Conservation (phyloP, 179 eudicot genomes). For the Camellia oleifera region DNA sequence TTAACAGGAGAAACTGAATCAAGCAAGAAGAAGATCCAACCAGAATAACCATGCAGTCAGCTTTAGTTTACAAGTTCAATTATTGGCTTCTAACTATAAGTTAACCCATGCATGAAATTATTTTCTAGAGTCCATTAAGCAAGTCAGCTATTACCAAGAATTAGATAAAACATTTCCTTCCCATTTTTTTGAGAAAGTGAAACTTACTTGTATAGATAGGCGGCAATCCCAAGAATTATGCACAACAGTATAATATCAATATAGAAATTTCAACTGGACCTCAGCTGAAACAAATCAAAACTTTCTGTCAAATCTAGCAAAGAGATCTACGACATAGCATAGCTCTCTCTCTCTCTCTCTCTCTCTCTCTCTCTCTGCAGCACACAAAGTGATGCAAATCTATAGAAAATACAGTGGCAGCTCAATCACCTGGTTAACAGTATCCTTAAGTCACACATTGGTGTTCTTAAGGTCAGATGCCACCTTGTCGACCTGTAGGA, state of each 20-base stretch:
- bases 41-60: neutral
- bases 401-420: neutral
- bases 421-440: slow-evolving; percentile 80
- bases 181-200: neutral
- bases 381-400: neutral
- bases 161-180: neutral
- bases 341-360: neutral
- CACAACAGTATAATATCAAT: slow-evolving; percentile 85
- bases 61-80: neutral
- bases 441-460: slow-evolving; percentile 90
- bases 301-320: neutral
- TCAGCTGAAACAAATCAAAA: slow-evolving; percentile 54
- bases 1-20: neutral
- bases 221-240: slow-evolving; percentile 87
- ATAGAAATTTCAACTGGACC: slow-evolving; percentile 88
- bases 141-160: slow-evolving; percentile 2
- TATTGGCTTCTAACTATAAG: neutral
- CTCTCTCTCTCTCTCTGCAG: no score
- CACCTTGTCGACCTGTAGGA: slow-evolving; percentile 82
- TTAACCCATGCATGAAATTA: neutral
- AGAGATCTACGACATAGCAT: neutral
- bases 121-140: neutral
- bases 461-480: slow-evolving; percentile 93
- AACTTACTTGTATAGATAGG: slow-evolving; percentile 93
- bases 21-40: neutral